Base-by-base conservation (phyloP, 805 yeast species). In the Dipodascus albidus region DNA sequence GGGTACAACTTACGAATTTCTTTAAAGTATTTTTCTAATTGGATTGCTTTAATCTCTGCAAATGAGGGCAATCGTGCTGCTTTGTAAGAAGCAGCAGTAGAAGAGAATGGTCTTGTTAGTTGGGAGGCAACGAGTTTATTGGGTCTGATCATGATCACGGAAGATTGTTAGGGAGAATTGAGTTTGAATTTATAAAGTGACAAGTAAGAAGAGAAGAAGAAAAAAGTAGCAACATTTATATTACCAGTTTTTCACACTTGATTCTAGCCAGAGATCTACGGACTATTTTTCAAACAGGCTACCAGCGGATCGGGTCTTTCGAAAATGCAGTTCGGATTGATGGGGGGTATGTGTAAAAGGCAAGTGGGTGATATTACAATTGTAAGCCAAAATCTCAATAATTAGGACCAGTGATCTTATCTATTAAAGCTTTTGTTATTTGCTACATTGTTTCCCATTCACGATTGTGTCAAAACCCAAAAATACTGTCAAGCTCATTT, bases 61-160 rank as follows among this genome's bases (percentile, higher is more conserved):
- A 67, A 61, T 23, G 70, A 64, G 11, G 71, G 71, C 53, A 64
- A 53, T n/a, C 67, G 54, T 35, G 52, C 53, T 6, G 24, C 4
- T 22, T 23, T 23, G 19, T 3, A 9, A 4, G 19, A 11, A 47
- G 27, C 27, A 22, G 31, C 31, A 15, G 49, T 47, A 22, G 31
- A 21, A 20, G 31, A 22, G 49, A 47, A 47, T 19, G 17, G 44
- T 38, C 44, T 38, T 8, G 44, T 19, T 6, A 38, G 15, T 38
- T 14, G 20, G 6, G 20, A 3, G 17, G 44, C 44, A 38, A 27
- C 33, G 33, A 27, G 33, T 6, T 27, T 27, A 19, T 14, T 11
- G 3, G 44, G 17, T 38, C 44, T 38, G 20, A 38, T 38, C 44
- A 38, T 38, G 44, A 19, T 38, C 3, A n/a, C n/a, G 17, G 44